Evolutionary conservation across 441 rosid genomes (phyloP), one percentile per base, ranked within the genome.

Genomic region (Capsella rubella): DNA sequence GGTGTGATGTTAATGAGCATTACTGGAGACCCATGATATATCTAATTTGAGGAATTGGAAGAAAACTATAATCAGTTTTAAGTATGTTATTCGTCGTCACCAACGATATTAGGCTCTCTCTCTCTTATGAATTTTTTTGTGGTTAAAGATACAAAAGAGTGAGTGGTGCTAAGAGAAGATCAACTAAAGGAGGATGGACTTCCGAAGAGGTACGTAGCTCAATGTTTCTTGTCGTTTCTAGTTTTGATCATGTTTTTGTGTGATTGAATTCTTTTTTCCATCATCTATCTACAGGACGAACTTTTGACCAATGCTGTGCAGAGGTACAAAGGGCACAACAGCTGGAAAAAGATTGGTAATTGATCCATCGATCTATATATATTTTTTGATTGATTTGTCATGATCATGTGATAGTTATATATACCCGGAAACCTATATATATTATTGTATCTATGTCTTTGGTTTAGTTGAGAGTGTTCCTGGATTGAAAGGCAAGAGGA

Each of bases 111-210:
- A 13, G 35, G 14, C 13, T 15, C 3, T 5, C 13, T 15, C 3
- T 5, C 25, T 50, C 34, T 52, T 25, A 52, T 52, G 57, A 52
- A 18, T 49, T 53, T 3, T 53, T 6, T 53, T 3, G 18, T 45
- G 65, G 37, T 60, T 28, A 28, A 49, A 50, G 52, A 11, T 71
- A 27, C 51, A 50, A 29, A 58, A 50, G 32, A 51, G 51, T 60
- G 42, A 71, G 51, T 60, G 75, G 67, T 71, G 67, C 60, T 11
- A 71, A 42, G 0, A 60, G 75, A 50, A 71, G 52, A 50, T 71
- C 67, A 39, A 50, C 51, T 37, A 70, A 59, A 70, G 67, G 60
- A 71, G 60, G 52, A 71, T 71, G 67, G 68, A 71, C 75, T 14
- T 49, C 52, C 1, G 68, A 60, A 32, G 52, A 61, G 52, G 68